These are phyloP conservation scores for Trichothecium roseum DNA, from an alignment of 2,329 filamentous ascomycete species.

Conservation along the genomic window DNA sequence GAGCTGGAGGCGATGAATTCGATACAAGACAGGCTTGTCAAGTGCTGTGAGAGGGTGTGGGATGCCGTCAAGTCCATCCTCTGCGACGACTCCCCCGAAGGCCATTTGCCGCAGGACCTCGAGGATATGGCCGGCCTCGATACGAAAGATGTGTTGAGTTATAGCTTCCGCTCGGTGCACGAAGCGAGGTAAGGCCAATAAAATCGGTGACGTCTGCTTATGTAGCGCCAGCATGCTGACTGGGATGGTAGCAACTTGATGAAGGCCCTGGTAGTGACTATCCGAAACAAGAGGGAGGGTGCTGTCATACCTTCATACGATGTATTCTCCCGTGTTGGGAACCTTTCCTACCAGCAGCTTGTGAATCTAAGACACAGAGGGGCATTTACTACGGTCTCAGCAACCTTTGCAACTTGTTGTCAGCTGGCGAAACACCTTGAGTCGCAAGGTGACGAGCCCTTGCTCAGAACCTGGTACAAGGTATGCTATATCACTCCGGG, in stretches of 20 bases:
- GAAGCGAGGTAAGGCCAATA: conserved; percentile 66
- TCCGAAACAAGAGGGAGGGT: conserved; percentile 35
- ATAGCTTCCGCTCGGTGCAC: conserved; percentile 89
- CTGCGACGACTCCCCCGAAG: conserved; percentile 91
- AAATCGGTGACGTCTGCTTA: too few relatives aligned
- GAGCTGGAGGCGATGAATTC: conserved; percentile 23
- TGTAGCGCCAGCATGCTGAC: conserved; percentile 1
- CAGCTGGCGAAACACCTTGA: conserved; percentile 44
- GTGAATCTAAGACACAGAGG: conserved; percentile 78
- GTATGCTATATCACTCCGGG: too few relatives aligned
- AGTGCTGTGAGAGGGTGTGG: conserved; percentile 64
- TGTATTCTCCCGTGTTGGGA: conserved; percentile 57
- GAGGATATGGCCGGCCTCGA: conserved; percentile 61
- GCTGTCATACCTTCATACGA: conserved; percentile 36
- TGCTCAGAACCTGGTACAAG: neutral
- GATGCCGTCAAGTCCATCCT: conserved; percentile 62
- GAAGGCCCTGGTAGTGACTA: conserved; percentile 47
- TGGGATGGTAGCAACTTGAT: conserved; percentile 53
- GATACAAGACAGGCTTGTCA: conserved; percentile 46
- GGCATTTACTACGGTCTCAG: conserved; percentile 85
- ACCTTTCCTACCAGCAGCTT: conserved; percentile 72
- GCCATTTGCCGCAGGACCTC: conserved; percentile 68
- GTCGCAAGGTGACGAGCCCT: conserved; percentile 25
- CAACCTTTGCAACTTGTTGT: conserved; percentile 78
- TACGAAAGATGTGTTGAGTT: conserved; percentile 85